These are phyloP conservation scores for Aristolochia contorta DNA, from an alignment of 164 flowering plant genomes.

Conservation along the genomic window DNA sequence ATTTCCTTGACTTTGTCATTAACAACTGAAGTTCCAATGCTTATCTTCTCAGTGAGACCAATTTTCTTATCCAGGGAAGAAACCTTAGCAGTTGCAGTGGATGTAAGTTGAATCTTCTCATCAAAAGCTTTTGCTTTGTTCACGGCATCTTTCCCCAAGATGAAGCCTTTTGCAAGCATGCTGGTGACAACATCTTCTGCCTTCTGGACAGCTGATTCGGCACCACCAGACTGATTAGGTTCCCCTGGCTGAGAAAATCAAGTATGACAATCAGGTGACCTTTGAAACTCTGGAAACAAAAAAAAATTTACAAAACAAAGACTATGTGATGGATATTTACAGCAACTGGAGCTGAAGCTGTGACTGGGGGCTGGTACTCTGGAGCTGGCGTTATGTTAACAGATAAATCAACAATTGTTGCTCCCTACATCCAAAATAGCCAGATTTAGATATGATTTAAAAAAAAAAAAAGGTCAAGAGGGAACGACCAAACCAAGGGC, in stretches of 20 bases:
- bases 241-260: constrained; percentile 22
- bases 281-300: not conserved
- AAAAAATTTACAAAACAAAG: not conserved
- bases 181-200: constrained; percentile 88
- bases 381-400: constrained; percentile 59
- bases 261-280: not conserved
- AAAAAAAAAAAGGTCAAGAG: not conserved
- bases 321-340: constrained; percentile 22
- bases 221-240: constrained; percentile 28
- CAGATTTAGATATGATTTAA: not conserved
- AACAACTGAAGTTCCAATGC: constrained; percentile 57
- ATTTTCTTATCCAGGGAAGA: constrained; percentile 75
- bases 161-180: constrained; percentile 85
- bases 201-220: constrained; percentile 67
- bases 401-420: constrained; percentile 79
- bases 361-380: constrained; percentile 61
- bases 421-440: constrained; percentile 52
- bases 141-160: constrained; percentile 82
- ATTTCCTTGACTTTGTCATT: constrained; percentile 75
- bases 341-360: constrained; percentile 27
- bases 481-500: not conserved
- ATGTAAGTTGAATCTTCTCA: constrained; percentile 72
- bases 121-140: constrained; percentile 77
- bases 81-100: constrained; percentile 85
- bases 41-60: constrained; percentile 71